Conservation (phyloP, 805 yeast genomes). For the Metschnikowia dekortorum region DNA sequence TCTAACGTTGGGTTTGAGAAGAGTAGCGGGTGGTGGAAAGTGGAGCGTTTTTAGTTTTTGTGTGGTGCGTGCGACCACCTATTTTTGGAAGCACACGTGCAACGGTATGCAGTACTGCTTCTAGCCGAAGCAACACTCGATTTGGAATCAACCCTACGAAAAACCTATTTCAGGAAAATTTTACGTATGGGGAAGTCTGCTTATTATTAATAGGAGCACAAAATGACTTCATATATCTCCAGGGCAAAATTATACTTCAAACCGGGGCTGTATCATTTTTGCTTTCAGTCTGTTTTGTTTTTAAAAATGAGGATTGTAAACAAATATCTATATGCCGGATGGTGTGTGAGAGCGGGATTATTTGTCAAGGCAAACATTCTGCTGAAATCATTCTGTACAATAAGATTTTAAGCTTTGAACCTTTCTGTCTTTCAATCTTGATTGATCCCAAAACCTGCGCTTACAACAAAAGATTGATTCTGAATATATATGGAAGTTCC, state of each 20-base stretch:
- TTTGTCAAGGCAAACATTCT: not conserved
- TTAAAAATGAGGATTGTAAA: not conserved
- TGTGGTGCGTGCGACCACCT: slow-evolving; percentile 4
- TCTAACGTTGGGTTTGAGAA: not conserved
- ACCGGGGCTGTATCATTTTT: not conserved
- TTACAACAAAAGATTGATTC: no score
- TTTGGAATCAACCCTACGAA: not conserved
- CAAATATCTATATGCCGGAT: not conserved
- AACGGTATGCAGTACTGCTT: not conserved
- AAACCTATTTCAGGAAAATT: not conserved
- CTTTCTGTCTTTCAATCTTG: no score
- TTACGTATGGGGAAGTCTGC: not conserved
- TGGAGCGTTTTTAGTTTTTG: not conserved
- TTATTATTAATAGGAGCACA: not conserved
- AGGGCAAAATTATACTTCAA: not conserved
- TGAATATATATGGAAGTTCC: not conserved
- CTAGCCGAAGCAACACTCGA: not conserved
- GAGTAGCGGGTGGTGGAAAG: not conserved
- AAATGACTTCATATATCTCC: not conserved
- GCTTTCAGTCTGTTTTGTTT: slow-evolving; percentile 1
- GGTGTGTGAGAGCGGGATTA: not conserved
- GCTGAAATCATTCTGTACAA: not conserved
- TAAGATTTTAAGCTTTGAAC: no score
- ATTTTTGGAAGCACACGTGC: slow-evolving; percentile 8
- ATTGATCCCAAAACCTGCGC: no score